phyloP scores from a whole-genome alignment of 225 moss, liverwort and hornwort genomes.

The Antitrichia curtipendula region DNA sequence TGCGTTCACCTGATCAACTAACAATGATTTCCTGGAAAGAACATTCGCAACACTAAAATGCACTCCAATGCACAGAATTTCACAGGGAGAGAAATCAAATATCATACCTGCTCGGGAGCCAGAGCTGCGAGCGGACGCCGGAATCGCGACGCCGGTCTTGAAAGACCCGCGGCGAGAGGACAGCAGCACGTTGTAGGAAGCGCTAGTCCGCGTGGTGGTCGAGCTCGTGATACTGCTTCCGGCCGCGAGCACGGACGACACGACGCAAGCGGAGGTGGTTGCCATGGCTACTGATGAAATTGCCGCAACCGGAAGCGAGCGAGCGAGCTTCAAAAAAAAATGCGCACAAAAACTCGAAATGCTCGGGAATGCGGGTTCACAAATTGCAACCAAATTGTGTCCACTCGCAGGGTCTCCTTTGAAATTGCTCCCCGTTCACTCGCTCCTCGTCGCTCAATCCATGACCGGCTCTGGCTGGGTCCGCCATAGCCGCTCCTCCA shows the following conservation, averaged over 20 bases:
- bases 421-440: background rate
- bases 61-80: background rate
- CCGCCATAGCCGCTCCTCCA: constrained; percentile 6
- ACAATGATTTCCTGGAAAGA: background rate
- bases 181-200: constrained; percentile 18
- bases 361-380: background rate
- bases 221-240: constrained; percentile 17
- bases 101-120: constrained; percentile 10
- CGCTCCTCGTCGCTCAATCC: background rate
- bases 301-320: background rate
- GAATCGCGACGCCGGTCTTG: constrained; percentile 9
- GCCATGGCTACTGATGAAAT: constrained; percentile 14
- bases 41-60: background rate
- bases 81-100: background rate
- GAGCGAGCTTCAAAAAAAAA: background rate
- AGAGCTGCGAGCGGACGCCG: background rate
- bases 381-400: background rate
- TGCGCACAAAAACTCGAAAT: background rate
- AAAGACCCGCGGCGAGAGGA: constrained; percentile 9
- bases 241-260: constrained; percentile 23
- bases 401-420: background rate
- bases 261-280: constrained; percentile 21
- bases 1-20: background rate
- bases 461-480: background rate
- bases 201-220: constrained; percentile 2